Percentiles rank a stretch among this genome's conserved stretches.
These are phyloP conservation scores for Tylopilus rubrobrunneus DNA, from an alignment of 768 basidiomycete genomes.

Conservation along the genomic window DNA sequence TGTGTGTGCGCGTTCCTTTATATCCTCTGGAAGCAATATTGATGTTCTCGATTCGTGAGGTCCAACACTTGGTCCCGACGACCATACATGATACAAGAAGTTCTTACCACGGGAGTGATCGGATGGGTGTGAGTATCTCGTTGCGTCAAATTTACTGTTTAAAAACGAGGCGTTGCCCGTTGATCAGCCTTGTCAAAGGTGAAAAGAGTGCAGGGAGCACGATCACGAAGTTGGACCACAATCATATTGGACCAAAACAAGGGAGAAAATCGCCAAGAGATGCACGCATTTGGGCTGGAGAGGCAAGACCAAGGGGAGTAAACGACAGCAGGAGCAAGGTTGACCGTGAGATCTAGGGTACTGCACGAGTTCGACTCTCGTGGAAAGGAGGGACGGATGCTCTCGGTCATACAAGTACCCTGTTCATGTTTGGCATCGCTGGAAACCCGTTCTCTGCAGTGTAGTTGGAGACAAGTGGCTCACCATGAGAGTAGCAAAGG, in stretches of 20 bases:
- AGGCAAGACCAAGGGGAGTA: no score
- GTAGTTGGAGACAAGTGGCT: neutral
- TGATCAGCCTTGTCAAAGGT: no score
- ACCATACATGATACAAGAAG: neutral
- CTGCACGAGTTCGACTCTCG: neutral
- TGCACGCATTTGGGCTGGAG: no score
- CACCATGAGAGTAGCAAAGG: neutral
- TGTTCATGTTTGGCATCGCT: neutral
- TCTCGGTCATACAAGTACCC: neutral
- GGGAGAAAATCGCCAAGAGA: no score
- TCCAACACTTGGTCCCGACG: no score
- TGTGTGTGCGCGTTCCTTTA: constrained; percentile 10
- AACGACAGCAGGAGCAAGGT: no score
- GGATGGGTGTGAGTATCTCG: no score
- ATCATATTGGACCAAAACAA: neutral
- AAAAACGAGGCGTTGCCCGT: neutral
- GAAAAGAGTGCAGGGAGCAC: no score
- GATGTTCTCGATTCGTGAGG: no score
- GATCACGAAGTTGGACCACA: neutral
- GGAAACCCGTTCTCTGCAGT: neutral
- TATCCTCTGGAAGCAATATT: constrained; percentile 1
- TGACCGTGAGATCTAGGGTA: neutral
- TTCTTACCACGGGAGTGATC: neutral
- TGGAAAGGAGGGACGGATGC: neutral
- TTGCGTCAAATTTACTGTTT: neutral